phyloP scores from a whole-genome alignment of 176 grass and related monocot genomes.

The Avena insularis region DNA sequence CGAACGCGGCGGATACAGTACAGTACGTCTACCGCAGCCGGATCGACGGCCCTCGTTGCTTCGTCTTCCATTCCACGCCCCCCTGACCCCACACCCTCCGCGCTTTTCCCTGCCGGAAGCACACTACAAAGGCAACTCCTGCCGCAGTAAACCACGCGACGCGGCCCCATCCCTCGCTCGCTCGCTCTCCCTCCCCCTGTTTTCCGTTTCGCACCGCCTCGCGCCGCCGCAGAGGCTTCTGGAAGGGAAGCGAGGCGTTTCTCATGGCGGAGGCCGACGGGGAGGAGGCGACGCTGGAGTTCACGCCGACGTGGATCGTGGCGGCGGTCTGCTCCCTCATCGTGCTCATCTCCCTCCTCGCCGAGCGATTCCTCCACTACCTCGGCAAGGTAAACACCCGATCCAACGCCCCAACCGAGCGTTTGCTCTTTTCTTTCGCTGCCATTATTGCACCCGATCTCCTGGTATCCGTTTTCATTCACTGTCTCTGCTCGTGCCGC shows the following conservation, averaged over 20 bases:
- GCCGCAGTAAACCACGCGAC: not conserved
- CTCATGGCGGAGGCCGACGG: not conserved
- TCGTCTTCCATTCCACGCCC: not conserved
- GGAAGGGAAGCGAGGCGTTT: not conserved
- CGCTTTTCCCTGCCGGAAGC: not conserved
- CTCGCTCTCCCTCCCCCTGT: too few species aligned
- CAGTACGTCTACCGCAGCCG: too few species aligned
- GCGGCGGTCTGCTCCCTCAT: constrained; percentile 80
- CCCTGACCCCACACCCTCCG: not conserved
- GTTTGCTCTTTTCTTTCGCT: not conserved
- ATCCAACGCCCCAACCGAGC: not conserved
- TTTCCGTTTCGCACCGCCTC: not conserved
- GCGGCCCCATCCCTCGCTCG: not conserved
- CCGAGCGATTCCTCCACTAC: constrained; percentile 74
- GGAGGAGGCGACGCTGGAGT: constrained; percentile 69
- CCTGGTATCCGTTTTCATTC: not conserved
- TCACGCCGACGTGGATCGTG: constrained; percentile 95
- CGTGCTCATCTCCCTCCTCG: constrained; percentile 74
- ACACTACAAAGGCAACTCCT: not conserved
- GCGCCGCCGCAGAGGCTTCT: not conserved
- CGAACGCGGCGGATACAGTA: not conserved
- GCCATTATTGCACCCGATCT: not conserved
- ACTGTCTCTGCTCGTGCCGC: not conserved
- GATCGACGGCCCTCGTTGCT: not conserved
- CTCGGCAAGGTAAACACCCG: constrained; percentile 68